Percentiles rank a stretch among this genome's conserved stretches.
These are phyloP conservation scores for Xylaria telfairii DNA, from an alignment of 495 filamentous ascomycete species.

Conservation along the genomic window DNA sequence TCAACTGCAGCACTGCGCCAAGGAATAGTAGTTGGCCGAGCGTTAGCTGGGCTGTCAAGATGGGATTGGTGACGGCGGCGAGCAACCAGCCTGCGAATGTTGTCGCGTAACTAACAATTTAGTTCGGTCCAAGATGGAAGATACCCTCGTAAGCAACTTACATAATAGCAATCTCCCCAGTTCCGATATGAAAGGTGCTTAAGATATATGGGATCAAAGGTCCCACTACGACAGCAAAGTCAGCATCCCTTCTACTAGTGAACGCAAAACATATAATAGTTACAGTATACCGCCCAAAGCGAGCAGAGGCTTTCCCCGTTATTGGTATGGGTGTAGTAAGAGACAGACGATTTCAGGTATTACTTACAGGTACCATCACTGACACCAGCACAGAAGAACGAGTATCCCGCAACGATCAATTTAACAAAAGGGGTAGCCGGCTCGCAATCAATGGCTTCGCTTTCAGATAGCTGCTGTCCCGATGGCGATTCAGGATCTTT, in stretches of 20 bases:
- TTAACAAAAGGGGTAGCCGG: conserved; percentile 40
- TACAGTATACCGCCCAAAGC: not conserved
- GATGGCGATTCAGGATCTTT: conserved; percentile 29
- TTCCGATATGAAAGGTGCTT: conserved; percentile 52
- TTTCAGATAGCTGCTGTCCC: conserved; percentile 19
- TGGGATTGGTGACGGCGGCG: conserved; percentile 55
- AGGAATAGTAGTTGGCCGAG: conserved; percentile 56
- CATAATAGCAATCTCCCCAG: conserved; percentile 55
- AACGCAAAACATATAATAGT: not conserved
- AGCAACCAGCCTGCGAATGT: conserved; percentile 56
- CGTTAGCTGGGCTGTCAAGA: conserved; percentile 50
- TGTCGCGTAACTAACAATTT: conserved; percentile 43
- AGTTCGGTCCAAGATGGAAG: not conserved
- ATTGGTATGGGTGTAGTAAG: not conserved
- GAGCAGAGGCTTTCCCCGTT: not conserved
- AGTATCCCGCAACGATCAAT: conserved; percentile 56
- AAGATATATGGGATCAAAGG: conserved; percentile 63
- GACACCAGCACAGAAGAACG: conserved; percentile 59
- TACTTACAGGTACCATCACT: conserved; percentile 55
- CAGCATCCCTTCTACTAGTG: not conserved
- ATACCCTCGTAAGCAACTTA: conserved; percentile 28
- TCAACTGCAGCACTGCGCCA: conserved; percentile 54
- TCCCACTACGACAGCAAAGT: conserved; percentile 41
- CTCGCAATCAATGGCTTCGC: conserved; percentile 27
- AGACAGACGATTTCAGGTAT: not conserved